Base-by-base conservation (phyloP, 2,329 filamentous ascomycete genomes). In the Metarhizium robertsii region DNA sequence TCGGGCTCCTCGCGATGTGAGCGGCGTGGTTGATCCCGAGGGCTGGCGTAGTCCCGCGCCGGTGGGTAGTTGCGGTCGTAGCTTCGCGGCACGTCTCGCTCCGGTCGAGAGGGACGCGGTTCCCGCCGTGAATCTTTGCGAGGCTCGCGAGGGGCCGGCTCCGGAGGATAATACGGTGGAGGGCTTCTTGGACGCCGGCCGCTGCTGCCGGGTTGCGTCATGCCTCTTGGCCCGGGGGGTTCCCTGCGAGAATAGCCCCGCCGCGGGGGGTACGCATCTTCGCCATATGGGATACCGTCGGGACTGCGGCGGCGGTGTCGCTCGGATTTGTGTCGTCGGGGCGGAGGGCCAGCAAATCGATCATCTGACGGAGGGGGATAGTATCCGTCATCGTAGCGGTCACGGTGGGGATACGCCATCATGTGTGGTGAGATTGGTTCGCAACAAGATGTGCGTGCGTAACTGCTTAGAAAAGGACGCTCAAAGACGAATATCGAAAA, bases 371-470 rank as follows among this genome's bases (percentile, higher is more conserved):
- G 46, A 16, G 55, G 55, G 14, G 51, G 56, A 29, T 62, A 52
- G 34, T 62, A 62, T 42, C 66, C 62, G 18, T 67, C 64, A 48
- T 66, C 62, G 47, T 57, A 58, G 45, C 60, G 65, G 54, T 59
- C 60, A 16, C 65, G 64, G 16, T 62, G 65, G 25, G 61, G 61
- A 48, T 58, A 59, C 25, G 63, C 46, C 50, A 55, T 57, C 10
- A 20, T 45, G 11, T 30, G 30, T 38, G 18, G 18, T 20, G 25
- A 25, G 25, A 25, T 25, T 25, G 25, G 25, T 25, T 25, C 25
- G 25, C 25, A 25, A 25, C 25, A 25, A 25, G 25, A 25, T 46
- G n/a, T 18, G 40, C 25, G 18, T 18, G 40, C 25, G 25, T 25
- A 25, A 25, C 25, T 25, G 25, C 3, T 25, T 25, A 25, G 4